Evolutionary conservation across 768 basidiomycete genomes (phyloP).

Genomic region (Pleurotus ostreatus): DNA sequence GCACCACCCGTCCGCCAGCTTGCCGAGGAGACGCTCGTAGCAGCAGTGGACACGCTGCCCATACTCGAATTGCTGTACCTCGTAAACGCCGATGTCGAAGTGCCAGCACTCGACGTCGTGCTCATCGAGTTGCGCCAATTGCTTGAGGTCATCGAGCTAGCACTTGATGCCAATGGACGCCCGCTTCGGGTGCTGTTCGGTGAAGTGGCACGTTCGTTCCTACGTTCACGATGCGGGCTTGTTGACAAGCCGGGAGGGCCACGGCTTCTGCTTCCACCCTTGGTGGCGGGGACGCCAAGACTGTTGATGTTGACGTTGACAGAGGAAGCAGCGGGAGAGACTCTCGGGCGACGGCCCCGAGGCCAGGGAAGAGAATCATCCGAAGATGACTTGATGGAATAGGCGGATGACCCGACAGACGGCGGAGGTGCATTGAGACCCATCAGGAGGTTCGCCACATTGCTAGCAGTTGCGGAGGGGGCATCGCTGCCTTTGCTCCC

Average conservation of each 20-base stretch:
- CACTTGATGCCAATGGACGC: constrained; percentile 49
- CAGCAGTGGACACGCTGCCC: constrained; percentile 74
- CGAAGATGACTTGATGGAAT: constrained; percentile 22
- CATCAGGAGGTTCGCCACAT: constrained; percentile 75
- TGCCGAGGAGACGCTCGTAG: constrained; percentile 71
- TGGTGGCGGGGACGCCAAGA: not conserved
- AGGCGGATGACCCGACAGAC: constrained; percentile 17
- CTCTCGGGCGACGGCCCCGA: constrained; percentile 40
- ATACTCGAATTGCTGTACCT: constrained; percentile 73
- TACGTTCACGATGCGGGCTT: constrained; percentile 25
- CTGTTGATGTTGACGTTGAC: constrained; percentile 11
- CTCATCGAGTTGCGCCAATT: constrained; percentile 81
- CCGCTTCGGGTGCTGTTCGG: constrained; percentile 57
- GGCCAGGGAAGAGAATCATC: constrained; percentile 44
- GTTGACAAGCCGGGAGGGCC: constrained; percentile 17
- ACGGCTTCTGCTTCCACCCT: constrained; percentile 20
- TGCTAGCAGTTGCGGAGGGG: constrained; percentile 70
- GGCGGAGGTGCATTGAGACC: constrained; percentile 48
- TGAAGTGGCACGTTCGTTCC: constrained; percentile 44
- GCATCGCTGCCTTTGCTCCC: constrained; percentile 10
- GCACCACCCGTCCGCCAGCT: constrained; percentile 62
- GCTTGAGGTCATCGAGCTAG: constrained; percentile 58
- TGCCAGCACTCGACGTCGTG: constrained; percentile 64
- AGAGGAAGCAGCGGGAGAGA: constrained; percentile 14
- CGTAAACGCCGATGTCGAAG: constrained; percentile 71